phyloP scores from a whole-genome alignment of 345 rosid species.

The Lumnitzera littorea region DNA sequence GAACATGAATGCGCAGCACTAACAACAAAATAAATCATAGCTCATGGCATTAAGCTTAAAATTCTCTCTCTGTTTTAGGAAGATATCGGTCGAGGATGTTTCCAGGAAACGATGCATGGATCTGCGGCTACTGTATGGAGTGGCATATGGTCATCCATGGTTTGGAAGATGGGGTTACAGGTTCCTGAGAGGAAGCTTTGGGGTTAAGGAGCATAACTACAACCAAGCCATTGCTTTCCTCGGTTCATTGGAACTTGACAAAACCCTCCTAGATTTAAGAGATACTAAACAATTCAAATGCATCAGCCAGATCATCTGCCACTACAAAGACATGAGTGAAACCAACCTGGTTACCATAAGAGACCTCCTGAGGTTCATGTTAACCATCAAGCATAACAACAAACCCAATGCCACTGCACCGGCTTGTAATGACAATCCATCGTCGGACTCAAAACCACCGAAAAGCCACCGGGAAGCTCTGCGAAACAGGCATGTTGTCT shows the following conservation, averaged over 20 bases:
- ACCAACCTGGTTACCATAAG: slow-evolving; percentile 45
- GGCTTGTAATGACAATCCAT: slow-evolving; percentile 6
- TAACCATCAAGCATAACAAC: slow-evolving; percentile 39
- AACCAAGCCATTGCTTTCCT: slow-evolving; percentile 56
- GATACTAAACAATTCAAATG: slow-evolving; percentile 18
- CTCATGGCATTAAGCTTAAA: background rate
- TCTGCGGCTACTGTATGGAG: slow-evolving; percentile 68
- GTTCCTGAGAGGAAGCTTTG: slow-evolving; percentile 70
- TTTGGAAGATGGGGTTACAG: slow-evolving; percentile 88
- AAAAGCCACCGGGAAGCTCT: slow-evolving; percentile 5
- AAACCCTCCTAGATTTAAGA: slow-evolving; percentile 35
- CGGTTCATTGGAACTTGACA: slow-evolving; percentile 47
- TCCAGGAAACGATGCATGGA: slow-evolving; percentile 69
- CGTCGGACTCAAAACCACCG: slow-evolving; percentile 13
- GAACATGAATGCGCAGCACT: background rate
- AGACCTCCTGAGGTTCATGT: slow-evolving; percentile 71
- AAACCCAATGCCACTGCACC: slow-evolving; percentile 12
- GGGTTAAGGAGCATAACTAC: slow-evolving; percentile 54
- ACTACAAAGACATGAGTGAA: slow-evolving; percentile 59
- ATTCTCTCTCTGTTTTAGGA: slow-evolving; percentile 26
- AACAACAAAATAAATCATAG: background rate
- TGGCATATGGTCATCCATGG: slow-evolving; percentile 86
- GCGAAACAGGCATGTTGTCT: slow-evolving; percentile 19
- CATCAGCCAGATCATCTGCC: slow-evolving; percentile 36
- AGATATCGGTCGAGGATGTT: slow-evolving; percentile 59